phyloP scores from a whole-genome alignment of 1,284 basidiomycete genomes.

The Austropuccinia psidii region DNA sequence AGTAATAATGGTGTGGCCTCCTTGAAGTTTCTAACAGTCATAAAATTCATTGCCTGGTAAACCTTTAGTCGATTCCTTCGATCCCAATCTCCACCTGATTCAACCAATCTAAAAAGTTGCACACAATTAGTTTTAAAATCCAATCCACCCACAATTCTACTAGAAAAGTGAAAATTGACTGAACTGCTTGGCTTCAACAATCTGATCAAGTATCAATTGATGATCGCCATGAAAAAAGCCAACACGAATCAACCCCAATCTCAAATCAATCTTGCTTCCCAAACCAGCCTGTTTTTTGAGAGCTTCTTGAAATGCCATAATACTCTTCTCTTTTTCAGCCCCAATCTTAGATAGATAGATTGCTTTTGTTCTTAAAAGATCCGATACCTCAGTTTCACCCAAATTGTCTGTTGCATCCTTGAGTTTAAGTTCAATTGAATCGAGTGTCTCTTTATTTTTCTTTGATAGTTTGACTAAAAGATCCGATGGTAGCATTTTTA shows the following conservation, averaged over 20 bases:
- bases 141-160: background rate
- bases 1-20: slow-evolving; percentile 68
- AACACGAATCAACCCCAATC: slow-evolving; percentile 77
- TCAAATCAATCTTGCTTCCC: slow-evolving; percentile 86
- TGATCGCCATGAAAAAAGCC: slow-evolving; percentile 86
- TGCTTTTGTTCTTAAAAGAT: slow-evolving; percentile 45
- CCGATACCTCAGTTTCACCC: slow-evolving; percentile 43
- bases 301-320: slow-evolving; percentile 74
- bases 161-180: slow-evolving; percentile 43
- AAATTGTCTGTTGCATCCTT: slow-evolving; percentile 25
- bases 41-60: slow-evolving; percentile 76
- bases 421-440: slow-evolving; percentile 7
- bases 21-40: slow-evolving; percentile 72
- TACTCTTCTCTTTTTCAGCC: slow-evolving; percentile 59
- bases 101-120: slow-evolving; percentile 64
- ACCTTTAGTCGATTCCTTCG: slow-evolving; percentile 91
- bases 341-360: slow-evolving; percentile 47
- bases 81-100: slow-evolving; percentile 98
- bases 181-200: slow-evolving; percentile 74
- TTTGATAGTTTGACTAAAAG: background rate
- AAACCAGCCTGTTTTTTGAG: slow-evolving; percentile 86
- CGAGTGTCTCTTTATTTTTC: slow-evolving; percentile 3
- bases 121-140: too few relatives aligned
- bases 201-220: slow-evolving; percentile 62
- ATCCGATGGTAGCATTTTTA: background rate